Base-by-base conservation (phyloP, 2,329 filamentous ascomycete genomes). In the Pseudocercospora musae region DNA sequence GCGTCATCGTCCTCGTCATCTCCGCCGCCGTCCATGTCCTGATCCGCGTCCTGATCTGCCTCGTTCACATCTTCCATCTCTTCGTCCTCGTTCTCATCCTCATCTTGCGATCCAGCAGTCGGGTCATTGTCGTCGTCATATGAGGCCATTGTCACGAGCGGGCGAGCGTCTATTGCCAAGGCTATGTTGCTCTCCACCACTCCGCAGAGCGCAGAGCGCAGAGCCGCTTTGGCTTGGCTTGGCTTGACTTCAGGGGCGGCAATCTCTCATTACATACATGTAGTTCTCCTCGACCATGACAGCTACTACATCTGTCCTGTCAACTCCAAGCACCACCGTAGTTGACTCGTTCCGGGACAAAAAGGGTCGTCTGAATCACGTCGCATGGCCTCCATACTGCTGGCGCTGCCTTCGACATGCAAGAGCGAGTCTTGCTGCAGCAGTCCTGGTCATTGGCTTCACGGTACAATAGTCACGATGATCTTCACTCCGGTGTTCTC, bases 101-200 rank as follows among this genome's bases (percentile, higher is more conserved):
- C 76, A 50, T 78, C 77, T 58, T 75, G 72, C 20, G 75, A 77
- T 49, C 70, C 75, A 68, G 60, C 64, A 20, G 70, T 71, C 2
- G 64, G 69, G 48, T 75, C 75, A 23, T 68, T 79, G 62, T 81
- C 80, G 63, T 81, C 80, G 66, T 81, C 79, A 66, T 80, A 81
- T 63, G 78, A 77, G 21, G 73, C 75, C 74, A 76, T 77, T 20
- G 25, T 63, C 9, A 9, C 21, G 18, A 37, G 29, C 21, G 18
- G 21, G 29, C 8, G n/a, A 54, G 52, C 27, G 21, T 40, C 27
- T n/a, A 10, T 20, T 20, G 15, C 52, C 18, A 31, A 33, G 29
- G 48, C 6, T 31, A 10, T 29, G 48, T 48, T 31, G 25, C 1
- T 1, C 23, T 31, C 10, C 23, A 23, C 15, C 11, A 25, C 25